Base-by-base conservation (phyloP, 2,329 filamentous ascomycete species). In the Colletotrichum shisoi region DNA sequence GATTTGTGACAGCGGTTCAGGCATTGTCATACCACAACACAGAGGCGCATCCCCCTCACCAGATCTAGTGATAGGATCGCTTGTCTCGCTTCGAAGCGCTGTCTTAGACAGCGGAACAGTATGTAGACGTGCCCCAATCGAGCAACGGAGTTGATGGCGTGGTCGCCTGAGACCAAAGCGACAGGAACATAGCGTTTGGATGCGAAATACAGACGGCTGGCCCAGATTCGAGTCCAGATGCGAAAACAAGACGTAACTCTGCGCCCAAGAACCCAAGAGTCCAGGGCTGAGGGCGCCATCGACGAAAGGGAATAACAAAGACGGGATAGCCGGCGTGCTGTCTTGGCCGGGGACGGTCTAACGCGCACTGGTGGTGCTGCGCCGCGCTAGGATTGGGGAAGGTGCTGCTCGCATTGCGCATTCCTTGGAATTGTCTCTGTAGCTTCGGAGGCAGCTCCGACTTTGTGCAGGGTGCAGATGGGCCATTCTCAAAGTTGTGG, bases 381-480 rank as follows among this genome's bases (percentile, higher is more conserved):
- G 63, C 63, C 13, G 39, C 62, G 42, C 51, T 57, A 34, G 52
- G 63, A 40, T 63, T 45, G 45, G 19, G 27, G 40, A 24, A 52
- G 19, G 46, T 17, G 24, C 34, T 52, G 62, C 24, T 46, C 13
- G n/a, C 46, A 21, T 21, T 34, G 19, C 34, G 27, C 39, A 63
- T 45, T 57, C 51, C 58, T 21, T 15, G 44, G 52, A 51, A 27
- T 40, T 8, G 31, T 34, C 31, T 34, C 7, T 34, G 48, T 19
- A 44, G 40, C 40, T 64, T 60, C 65, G 65, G 65, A 68, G 65
- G 62, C 56, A 68, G 65, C 62, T 68, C 65, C 65, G 65, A 24
- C 17, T 31, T 40, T 37, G 42, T 19, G 40, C 61, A 68, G 61
- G 61, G 54, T 67, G 59, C 61, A 64, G 58, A 54, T 44, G 60